These are phyloP conservation scores for Areca catechu DNA, from an alignment of 176 grass and related monocot species.

Conservation along the genomic window DNA sequence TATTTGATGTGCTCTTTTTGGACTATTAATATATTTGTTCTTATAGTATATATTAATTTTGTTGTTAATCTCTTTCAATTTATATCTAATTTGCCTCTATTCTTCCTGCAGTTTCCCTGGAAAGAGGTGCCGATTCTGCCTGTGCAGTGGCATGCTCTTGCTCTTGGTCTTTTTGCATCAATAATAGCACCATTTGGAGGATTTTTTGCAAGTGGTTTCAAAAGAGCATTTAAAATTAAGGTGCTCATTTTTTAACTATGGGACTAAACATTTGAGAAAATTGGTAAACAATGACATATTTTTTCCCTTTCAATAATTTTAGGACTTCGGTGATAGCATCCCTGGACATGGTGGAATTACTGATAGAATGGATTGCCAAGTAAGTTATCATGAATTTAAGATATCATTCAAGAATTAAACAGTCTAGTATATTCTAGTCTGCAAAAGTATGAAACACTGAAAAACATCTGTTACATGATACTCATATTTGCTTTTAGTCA, in stretches of 20 bases:
- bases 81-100: slow-evolving; percentile 11
- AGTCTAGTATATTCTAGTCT: no score
- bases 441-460: no score
- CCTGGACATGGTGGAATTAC: slow-evolving; percentile 95
- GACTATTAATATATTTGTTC: background rate
- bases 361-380: slow-evolving; percentile 95
- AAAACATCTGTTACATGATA: no score
- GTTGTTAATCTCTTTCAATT: background rate
- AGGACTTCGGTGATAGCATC: slow-evolving; percentile 99
- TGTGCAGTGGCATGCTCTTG: slow-evolving; percentile 95
- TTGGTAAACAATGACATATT: background rate
- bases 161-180: slow-evolving; percentile 93
- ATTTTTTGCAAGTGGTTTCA: slow-evolving; percentile 98
- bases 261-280: no score
- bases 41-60: background rate
- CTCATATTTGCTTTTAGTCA: no score
- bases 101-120: slow-evolving; percentile 68
- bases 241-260: slow-evolving; percentile 21
- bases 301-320: slow-evolving; percentile 22
- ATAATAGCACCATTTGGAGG: slow-evolving; percentile 99
- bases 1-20: background rate
- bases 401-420: background rate
- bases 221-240: slow-evolving; percentile 96
- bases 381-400: slow-evolving; percentile 27
- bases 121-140: slow-evolving; percentile 80